These are phyloP conservation scores for Aspergillus pseudoterreus DNA, from an alignment of 2,329 filamentous ascomycete genomes.

Conservation along the genomic window DNA sequence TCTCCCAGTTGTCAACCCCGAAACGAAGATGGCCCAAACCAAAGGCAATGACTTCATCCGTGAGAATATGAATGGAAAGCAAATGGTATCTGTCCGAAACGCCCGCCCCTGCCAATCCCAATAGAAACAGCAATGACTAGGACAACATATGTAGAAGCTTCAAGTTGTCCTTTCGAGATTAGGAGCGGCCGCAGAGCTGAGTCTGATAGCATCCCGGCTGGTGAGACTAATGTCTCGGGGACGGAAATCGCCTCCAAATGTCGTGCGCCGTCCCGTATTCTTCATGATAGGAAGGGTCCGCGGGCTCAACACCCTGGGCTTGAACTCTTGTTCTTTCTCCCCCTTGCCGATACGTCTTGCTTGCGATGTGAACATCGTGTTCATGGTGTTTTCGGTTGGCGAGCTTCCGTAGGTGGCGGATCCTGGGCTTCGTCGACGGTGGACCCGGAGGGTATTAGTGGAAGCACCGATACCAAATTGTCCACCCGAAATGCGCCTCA, in stretches of 20 bases:
- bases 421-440: slow-evolving; percentile 57
- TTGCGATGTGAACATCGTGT: slow-evolving; percentile 62
- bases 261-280: slow-evolving; percentile 41
- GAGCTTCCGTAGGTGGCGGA: slow-evolving; percentile 48
- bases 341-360: slow-evolving; percentile 64
- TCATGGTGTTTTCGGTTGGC: slow-evolving; percentile 55
- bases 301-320: slow-evolving; percentile 59
- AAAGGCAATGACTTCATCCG: slow-evolving; percentile 6
- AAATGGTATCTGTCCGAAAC: slow-evolving; percentile 31
- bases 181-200: slow-evolving; percentile 37
- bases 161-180: slow-evolving; percentile 29
- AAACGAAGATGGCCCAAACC: slow-evolving; percentile 9
- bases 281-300: slow-evolving; percentile 59
- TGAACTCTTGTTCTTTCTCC: slow-evolving; percentile 55
- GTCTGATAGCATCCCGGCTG: slow-evolving; percentile 36
- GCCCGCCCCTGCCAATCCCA: slow-evolving; percentile 20
- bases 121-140: slow-evolving; percentile 8
- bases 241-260: slow-evolving; percentile 39
- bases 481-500: slow-evolving; percentile 52
- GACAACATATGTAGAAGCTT: slow-evolving; percentile 21
- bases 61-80: slow-evolving; percentile 8
- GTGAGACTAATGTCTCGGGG: slow-evolving; percentile 36
- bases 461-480: slow-evolving; percentile 38
- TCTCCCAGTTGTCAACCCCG: not conserved
- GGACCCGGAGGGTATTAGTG: slow-evolving; percentile 39